Evolutionary conservation across 2,329 filamentous ascomycete genomes (phyloP), one percentile per base, ranked within the genome.

Genomic region (Cyclaneusma minus): DNA sequence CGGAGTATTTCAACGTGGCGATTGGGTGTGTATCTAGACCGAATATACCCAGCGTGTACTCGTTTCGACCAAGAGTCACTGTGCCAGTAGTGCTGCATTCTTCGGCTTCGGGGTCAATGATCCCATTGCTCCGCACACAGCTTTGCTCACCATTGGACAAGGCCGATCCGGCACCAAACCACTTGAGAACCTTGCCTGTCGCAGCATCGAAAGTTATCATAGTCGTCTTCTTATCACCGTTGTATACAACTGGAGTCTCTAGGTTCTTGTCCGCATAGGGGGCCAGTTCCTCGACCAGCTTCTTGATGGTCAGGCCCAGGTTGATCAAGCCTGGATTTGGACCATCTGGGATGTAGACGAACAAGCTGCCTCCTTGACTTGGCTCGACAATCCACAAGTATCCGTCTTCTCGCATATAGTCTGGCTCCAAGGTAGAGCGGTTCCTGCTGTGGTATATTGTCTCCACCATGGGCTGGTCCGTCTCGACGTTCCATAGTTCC

Each of bases 351-450:
- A 74, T 70, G 62, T 89, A 89, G 27, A 92, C 68, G 45, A 89
- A 95, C 21, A 98, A 65, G 41, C 70, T 74, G 4, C 89, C 89
- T 48, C 93, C 79, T 37, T 77, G 72, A 37, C 68, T 87, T 9
- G 89, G 89, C 51, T 95, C 89, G 28, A 98, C 81, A 29, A 92
- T 85, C 83, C 89, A 98, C 24, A 93, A 61, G 42, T 84, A 89
- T 43, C 92, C 79, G 43, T 92, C 82, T 38, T 89, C 73, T 17
- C 64, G 56, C 24, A 64, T 60, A 41, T 67, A 64, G 47, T 70
- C 63, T 19, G 65, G 60, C 28, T 71, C 45, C 12, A 69, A 46
- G 30, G 63, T 47, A 15, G 78, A 77, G 29, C 60, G 62, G 48
- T 83, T 81, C 36, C 65, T 61, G 34, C 74, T 68, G 48, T 84